phyloP scores from a whole-genome alignment of 441 rosid genomes.

The Sinapis alba region DNA sequence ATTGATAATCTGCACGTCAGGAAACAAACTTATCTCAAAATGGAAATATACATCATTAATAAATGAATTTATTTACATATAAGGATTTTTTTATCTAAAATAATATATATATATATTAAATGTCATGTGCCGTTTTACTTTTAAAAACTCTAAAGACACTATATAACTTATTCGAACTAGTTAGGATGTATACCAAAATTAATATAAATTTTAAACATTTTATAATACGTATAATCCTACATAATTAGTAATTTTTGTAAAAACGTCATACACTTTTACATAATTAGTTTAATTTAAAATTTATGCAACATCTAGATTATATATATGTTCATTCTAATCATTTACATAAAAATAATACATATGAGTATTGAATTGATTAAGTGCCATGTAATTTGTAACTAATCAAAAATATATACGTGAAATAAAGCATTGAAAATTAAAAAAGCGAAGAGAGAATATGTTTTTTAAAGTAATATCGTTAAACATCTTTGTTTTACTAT shows the following conservation, averaged over 20 bases:
- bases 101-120: not conserved
- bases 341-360: not conserved
- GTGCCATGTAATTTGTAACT: not conserved
- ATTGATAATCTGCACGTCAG: not conserved
- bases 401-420: not conserved
- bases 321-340: not conserved
- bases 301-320: not conserved
- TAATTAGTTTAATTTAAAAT: not conserved
- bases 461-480: not conserved
- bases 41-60: no score
- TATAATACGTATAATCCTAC: not conserved
- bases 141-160: not conserved
- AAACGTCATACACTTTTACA: not conserved
- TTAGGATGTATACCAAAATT: not conserved
- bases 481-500: not conserved
- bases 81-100: no score
- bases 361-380: not conserved
- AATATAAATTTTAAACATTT: not conserved
- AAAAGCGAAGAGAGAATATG: not conserved
- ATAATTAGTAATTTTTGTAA: not conserved
- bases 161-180: not conserved
- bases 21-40: not conserved
- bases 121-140: not conserved
- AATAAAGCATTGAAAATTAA: not conserved
- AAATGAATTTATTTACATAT: no score